Percentiles rank a stretch among this genome's conserved stretches.
These are phyloP conservation scores for Microbotryomycetes sp. DNA, from an alignment of 1,284 basidiomycete species.

Conservation along the genomic window DNA sequence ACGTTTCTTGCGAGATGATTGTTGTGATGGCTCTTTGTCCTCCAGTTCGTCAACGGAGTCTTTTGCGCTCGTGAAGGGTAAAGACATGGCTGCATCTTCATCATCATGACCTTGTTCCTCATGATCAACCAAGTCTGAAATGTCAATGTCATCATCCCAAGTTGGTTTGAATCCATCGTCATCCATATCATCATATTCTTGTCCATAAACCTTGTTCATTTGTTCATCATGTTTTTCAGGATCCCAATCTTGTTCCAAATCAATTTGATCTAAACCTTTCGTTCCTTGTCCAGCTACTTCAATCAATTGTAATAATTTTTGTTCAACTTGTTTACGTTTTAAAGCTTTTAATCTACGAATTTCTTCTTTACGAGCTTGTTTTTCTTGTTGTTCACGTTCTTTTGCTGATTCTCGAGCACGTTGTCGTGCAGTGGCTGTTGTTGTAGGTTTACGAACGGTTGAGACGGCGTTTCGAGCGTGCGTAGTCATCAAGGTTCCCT, in stretches of 20 bases:
- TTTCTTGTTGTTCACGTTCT: constrained; percentile 70
- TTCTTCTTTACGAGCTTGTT: constrained; percentile 68
- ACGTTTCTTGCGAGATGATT: constrained; percentile 46
- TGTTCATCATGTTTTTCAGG: constrained; percentile 66
- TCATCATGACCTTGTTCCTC: constrained; percentile 43
- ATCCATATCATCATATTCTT: constrained; percentile 53
- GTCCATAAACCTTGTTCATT: constrained; percentile 60
- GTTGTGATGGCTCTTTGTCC: constrained; percentile 27
- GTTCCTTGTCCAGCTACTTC: constrained; percentile 53
- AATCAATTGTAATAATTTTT: constrained; percentile 62
- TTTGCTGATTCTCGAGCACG: constrained; percentile 68
- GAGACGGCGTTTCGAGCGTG: constrained; percentile 65
- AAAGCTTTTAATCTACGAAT: constrained; percentile 68
- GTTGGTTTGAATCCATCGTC: constrained; percentile 63
- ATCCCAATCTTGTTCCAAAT: constrained; percentile 62
- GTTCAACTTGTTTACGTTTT: constrained; percentile 74
- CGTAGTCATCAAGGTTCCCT: constrained; percentile 62
- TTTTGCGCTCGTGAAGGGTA: constrained; percentile 29
- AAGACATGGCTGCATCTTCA: constrained; percentile 31
- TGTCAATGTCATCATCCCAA: constrained; percentile 84
- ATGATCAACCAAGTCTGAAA: constrained; percentile 58
- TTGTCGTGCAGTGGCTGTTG: constrained; percentile 54
- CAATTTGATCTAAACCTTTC: constrained; percentile 39
- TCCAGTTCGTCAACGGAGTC: constrained; percentile 50
- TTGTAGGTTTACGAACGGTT: constrained; percentile 26